Conservation (phyloP, 1,284 basidiomycete genomes). For the Vanrija humicola region DNA sequence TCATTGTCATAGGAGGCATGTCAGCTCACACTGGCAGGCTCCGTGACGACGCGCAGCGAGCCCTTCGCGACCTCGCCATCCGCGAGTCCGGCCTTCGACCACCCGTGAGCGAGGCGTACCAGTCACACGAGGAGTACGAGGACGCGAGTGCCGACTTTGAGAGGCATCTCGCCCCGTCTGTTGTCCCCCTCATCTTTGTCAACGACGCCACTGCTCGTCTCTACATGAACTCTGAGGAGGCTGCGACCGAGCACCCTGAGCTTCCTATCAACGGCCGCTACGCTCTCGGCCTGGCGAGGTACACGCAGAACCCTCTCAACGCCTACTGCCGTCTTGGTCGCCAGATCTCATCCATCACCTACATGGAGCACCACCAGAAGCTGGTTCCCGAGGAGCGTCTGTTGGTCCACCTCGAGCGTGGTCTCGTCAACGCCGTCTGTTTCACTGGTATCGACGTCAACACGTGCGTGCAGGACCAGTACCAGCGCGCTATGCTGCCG, state of each 20-base stretch:
- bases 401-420: slow-evolving; percentile 74
- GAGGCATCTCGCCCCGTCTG: slow-evolving; percentile 19
- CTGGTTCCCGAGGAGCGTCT: slow-evolving; percentile 71
- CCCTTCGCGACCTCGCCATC: slow-evolving; percentile 43
- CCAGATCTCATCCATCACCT: slow-evolving; percentile 74
- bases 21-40: slow-evolving; percentile 64
- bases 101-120: slow-evolving; percentile 32
- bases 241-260: slow-evolving; percentile 77
- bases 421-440: slow-evolving; percentile 84
- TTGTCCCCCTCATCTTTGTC: slow-evolving; percentile 74
- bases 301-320: slow-evolving; percentile 88
- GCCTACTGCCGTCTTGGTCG: slow-evolving; percentile 83
- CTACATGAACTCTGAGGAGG: slow-evolving; percentile 86
- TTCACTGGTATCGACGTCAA: slow-evolving; percentile 95
- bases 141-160: slow-evolving; percentile 32
- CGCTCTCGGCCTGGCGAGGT: slow-evolving; percentile 89
- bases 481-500: slow-evolving; percentile 81
- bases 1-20: slow-evolving; percentile 85
- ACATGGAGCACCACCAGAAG: slow-evolving; percentile 81
- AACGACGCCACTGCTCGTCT: slow-evolving; percentile 90
- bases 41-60: slow-evolving; percentile 56
- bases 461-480: slow-evolving; percentile 76
- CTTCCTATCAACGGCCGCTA: slow-evolving; percentile 82
- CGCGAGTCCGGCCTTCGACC: slow-evolving; percentile 25
- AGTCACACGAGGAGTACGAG: slow-evolving; percentile 35